Conservation (phyloP, 257 asterid genomes). For the Rhazya stricta region DNA sequence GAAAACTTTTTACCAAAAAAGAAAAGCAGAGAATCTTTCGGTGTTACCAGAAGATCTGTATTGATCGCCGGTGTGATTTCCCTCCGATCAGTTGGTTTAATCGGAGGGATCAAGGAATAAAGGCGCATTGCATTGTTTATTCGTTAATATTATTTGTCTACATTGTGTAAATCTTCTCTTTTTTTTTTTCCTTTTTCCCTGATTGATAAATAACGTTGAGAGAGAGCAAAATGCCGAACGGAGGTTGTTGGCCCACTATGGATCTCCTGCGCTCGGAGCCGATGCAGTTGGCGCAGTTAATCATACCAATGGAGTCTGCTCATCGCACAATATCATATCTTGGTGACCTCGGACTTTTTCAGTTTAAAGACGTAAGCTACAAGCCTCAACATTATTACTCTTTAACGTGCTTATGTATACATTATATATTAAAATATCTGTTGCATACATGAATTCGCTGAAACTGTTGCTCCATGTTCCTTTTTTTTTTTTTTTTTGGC, state of each 20-base stretch:
- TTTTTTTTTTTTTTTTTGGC: no score
- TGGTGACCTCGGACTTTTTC: constrained; percentile 58
- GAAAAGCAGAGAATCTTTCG: neutral
- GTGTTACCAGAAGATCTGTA: neutral
- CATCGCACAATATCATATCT: constrained; percentile 51
- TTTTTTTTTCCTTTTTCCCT: no score
- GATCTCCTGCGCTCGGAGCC: constrained; percentile 65
- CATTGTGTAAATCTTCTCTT: neutral
- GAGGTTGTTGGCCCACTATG: constrained; percentile 32
- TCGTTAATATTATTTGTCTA: neutral
- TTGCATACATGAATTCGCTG: neutral
- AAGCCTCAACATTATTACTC: constrained; percentile 6
- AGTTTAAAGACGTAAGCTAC: constrained; percentile 58
- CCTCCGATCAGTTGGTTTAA: constrained; percentile 7
- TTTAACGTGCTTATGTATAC: constrained; percentile 2
- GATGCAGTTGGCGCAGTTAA: constrained; percentile 60
- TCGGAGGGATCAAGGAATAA: constrained; percentile 16
- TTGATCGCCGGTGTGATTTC: constrained; percentile 4
- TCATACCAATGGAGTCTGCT: constrained; percentile 55
- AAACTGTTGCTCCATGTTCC: neutral
- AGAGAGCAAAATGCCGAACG: neutral
- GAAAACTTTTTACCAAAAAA: neutral
- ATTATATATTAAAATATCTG: neutral
- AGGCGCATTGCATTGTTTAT: neutral
- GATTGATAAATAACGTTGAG: no score